phyloP scores from a whole-genome alignment of 225 moss, liverwort and hornwort species.

The Straminergon stramineum region DNA sequence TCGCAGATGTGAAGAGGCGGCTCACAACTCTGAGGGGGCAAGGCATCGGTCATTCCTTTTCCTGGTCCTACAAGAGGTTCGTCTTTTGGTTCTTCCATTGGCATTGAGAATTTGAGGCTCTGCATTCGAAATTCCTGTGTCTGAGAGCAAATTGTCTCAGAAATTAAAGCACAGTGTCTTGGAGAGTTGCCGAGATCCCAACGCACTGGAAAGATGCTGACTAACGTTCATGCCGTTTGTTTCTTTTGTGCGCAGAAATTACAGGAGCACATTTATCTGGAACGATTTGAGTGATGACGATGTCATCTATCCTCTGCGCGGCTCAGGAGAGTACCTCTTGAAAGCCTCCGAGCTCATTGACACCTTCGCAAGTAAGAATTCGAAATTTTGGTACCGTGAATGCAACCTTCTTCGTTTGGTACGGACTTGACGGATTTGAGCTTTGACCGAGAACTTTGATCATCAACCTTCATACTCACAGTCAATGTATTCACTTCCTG shows the following conservation, averaged over 20 bases:
- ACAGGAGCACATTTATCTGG: constrained; percentile 69
- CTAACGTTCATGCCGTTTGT: background rate
- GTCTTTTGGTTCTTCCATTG: background rate
- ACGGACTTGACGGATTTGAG: background rate
- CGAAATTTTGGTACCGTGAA: background rate
- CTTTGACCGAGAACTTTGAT: background rate
- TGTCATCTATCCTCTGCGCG: constrained; percentile 57
- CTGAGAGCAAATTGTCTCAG: background rate
- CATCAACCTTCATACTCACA: background rate
- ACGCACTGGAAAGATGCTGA: background rate
- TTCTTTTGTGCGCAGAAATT: constrained; percentile 41
- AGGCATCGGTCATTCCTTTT: constrained; percentile 61
- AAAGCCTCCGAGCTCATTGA: constrained; percentile 69
- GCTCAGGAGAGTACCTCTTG: constrained; percentile 63
- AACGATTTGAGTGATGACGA: constrained; percentile 77
- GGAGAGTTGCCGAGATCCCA: background rate
- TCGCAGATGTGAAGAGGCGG: constrained; percentile 70
- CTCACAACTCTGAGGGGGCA: constrained; percentile 59
- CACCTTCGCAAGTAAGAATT: constrained; percentile 32
- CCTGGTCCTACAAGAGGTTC: constrained; percentile 73
- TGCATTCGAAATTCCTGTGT: background rate
- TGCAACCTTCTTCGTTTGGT: background rate
- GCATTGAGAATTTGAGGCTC: background rate
- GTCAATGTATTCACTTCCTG: background rate
- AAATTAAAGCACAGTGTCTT: background rate